Conservation (phyloP, 2,329 filamentous ascomycete genomes). For the Colletotrichum lupini region DNA sequence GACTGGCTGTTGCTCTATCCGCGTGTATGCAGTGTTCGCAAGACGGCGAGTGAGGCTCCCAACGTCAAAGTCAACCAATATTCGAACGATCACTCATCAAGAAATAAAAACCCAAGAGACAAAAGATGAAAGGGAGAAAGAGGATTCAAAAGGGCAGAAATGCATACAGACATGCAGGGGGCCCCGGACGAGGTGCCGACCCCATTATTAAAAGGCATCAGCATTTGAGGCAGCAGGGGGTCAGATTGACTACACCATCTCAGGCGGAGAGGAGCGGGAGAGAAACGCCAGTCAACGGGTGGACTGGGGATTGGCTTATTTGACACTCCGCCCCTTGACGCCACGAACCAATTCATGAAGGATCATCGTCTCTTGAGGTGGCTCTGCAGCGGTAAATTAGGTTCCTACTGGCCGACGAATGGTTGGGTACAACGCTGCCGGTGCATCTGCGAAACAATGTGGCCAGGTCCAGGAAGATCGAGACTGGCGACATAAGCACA, state of each 20-base stretch:
- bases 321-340: constrained; percentile 17
- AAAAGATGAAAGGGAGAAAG: not conserved
- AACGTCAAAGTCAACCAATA: not conserved
- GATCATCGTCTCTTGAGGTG: constrained; percentile 20
- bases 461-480: not conserved
- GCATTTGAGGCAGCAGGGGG: not conserved
- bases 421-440: constrained; percentile 6
- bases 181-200: not conserved
- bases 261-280: constrained; percentile 19
- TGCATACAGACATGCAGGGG: not conserved
- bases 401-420: constrained; percentile 4
- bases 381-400: not conserved
- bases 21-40: not conserved
- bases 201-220: constrained; percentile 1
- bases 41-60: not conserved
- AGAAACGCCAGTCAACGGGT: not conserved
- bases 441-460: not conserved
- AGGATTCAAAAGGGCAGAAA: not conserved
- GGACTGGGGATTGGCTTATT: not conserved
- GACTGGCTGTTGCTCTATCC: too few relatives aligned
- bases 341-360: constrained; percentile 7
- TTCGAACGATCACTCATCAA: not conserved
- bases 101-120: accelerated
- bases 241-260: constrained; percentile 13
- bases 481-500: constrained; percentile 6